phyloP scores from a whole-genome alignment of 1,284 basidiomycete genomes.

The Fistulina hepatica region DNA sequence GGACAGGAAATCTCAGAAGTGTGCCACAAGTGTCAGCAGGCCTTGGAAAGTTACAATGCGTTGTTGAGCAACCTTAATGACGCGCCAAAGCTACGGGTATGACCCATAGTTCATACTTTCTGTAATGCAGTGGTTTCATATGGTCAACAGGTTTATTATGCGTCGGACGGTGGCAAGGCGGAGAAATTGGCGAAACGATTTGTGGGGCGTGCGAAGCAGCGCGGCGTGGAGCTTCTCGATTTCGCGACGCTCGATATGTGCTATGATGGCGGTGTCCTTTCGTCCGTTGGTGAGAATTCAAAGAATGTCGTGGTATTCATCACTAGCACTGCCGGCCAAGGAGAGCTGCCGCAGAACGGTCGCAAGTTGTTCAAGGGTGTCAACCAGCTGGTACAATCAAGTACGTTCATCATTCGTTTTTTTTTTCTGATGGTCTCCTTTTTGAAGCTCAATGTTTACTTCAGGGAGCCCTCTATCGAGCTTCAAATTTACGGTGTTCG shows the following conservation, averaged over 20 bases:
- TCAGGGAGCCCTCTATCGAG: slow-evolving; percentile 48
- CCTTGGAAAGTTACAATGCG: slow-evolving; percentile 36
- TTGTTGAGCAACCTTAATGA: slow-evolving; percentile 85
- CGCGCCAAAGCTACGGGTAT: too few species aligned
- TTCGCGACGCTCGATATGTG: too few species aligned
- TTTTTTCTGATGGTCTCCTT: too few species aligned
- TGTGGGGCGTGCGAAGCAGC: slow-evolving; percentile 70
- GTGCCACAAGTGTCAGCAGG: slow-evolving; percentile 74
- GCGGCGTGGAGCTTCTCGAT: slow-evolving; percentile 78
- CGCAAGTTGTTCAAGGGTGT: slow-evolving; percentile 84
- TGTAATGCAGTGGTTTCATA: too few species aligned
- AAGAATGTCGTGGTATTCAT: slow-evolving; percentile 85
- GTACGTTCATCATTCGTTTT: too few species aligned
- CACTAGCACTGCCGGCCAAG: slow-evolving; percentile 97
- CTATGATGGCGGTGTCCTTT: slow-evolving; percentile 61
- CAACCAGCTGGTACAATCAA: slow-evolving; percentile 52
- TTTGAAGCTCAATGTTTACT: too few species aligned
- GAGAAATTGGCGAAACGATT: slow-evolving; percentile 95
- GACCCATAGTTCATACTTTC: too few species aligned
- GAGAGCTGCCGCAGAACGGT: slow-evolving; percentile 95
- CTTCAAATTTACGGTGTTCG: slow-evolving; percentile 80
- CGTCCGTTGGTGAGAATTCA: slow-evolving; percentile 68
- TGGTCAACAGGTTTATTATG: slow-evolving; percentile 84
- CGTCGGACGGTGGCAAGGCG: slow-evolving; percentile 89
- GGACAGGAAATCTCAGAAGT: slow-evolving; percentile 80